phyloP scores from a whole-genome alignment of 1,284 basidiomycete species.

The Marasmius oreades region DNA sequence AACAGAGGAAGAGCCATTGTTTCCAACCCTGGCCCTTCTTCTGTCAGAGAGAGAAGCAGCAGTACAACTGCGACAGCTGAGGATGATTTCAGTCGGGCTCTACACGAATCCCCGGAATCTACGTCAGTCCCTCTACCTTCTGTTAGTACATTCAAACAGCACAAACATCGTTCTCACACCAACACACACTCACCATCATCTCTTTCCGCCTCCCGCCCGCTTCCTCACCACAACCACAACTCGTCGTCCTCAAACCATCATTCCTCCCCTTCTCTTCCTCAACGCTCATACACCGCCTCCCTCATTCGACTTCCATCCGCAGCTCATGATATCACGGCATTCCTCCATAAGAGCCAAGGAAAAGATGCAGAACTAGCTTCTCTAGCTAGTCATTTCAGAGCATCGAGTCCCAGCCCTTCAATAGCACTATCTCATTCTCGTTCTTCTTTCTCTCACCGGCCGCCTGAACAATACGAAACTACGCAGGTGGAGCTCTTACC shows the following conservation, averaged over 20 bases:
- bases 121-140: background rate
- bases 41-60: background rate
- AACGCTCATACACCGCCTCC: background rate
- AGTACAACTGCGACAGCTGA: constrained; percentile 20
- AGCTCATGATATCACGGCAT: background rate
- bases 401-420: background rate
- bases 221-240: background rate
- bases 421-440: background rate
- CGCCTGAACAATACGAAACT: background rate
- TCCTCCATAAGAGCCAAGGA: background rate
- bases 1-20: constrained; percentile 20
- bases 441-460: no score
- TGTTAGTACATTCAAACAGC: background rate
- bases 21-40: background rate
- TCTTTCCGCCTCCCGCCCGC: background rate
- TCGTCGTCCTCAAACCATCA: background rate
- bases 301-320: background rate
- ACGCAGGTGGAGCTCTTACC: constrained; percentile 4
- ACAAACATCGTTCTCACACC: background rate
- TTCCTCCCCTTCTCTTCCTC: background rate
- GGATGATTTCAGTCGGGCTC: constrained; percentile 15
- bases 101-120: background rate
- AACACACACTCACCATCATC: background rate
- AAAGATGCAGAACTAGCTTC: background rate
- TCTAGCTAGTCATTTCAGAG: background rate